Evolutionary conservation across 2,329 filamentous ascomycete species (phyloP), one percentile per base, ranked within the genome.

Genomic region (Xylaria sp.): DNA sequence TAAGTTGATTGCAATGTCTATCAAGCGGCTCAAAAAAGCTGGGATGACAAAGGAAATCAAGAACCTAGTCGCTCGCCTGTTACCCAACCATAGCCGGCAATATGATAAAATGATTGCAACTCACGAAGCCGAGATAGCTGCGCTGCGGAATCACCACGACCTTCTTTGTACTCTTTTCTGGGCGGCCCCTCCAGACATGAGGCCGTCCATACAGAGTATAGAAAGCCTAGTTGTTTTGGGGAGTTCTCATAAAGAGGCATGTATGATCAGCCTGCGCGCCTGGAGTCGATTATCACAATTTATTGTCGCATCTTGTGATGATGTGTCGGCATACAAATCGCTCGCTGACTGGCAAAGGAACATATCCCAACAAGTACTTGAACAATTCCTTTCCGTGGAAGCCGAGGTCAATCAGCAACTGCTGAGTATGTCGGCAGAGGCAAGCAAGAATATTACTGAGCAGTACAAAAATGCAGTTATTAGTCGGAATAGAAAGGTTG

Each of bases 101-200:
- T 88, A 89, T 65, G 84, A 86, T 42, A 91, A 89, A 73, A 89
- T 92, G 74, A 84, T 89, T 66, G 83, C 81, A 6, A 83, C 91
- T 11, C 83, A 86, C 65, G 83, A 89, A 71, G 84, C 85, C 44
- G 89, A 92, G 58, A 81, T 92, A 54, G 88, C 88, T 4, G 88
- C 89, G 5, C 79, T 92, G 51, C 82, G 89, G 66, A 92, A 92
- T 68, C 90, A 92, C 68, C 89, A 92, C 67, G 89, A 92, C 76
- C 84, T 92, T 49, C 81, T 92, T 3, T 89, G 87, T 71, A 90
- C 88, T 0, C 81, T 92, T 4, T 92, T 87, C 75, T 92, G 89
- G 88, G 87, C 86, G 6, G 83, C 87, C 1, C 89, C 89, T 9
- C 75, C 82, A 1, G 83, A 85, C 2, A 74, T 87, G 58, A 84